Evolutionary conservation across 805 yeast genomes (phyloP), one percentile per base, ranked within the genome.

Genomic region (Debaryomyces castellii): DNA sequence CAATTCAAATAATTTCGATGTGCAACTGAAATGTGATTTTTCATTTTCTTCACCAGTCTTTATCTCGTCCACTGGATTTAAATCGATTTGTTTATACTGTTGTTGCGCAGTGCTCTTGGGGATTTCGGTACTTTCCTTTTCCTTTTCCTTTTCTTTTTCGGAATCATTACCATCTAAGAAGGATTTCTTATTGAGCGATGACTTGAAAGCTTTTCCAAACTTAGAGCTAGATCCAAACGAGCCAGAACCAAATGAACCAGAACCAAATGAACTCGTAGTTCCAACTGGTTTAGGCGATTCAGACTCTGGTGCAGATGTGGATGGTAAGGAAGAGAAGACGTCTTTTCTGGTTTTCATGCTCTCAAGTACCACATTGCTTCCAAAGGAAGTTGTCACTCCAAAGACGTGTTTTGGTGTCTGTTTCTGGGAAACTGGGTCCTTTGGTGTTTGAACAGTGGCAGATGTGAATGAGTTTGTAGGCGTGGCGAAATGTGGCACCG

Each of bases 11-110:
- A 94, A 69, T 59, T 91, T 89, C 3, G 95, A 89, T 40, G 85
- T 82, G 32, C 86, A 77, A 37, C 81, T 80, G 62, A 80, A 88
- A 6, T 84, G 59, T 0, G 87, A 79, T 27, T 72, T 73, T 61
- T 94, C 99, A 45, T 81, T 74, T 63, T 94, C 99, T 64, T 94
- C 99, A 1, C 98, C 99, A 0, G 98, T 89, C 47, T 81, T 76
- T 9, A 83, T 69, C 3, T 77, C 78, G 51, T 80, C 81, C 8
- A 59, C 62, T 55, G 77, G 81, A 40, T 76, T 76, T 38, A 85
- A 67, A 46, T 83, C 87, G 6, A 87, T 83, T 51, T 76, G 80
- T 55, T 75, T 76, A 57, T 76, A 81, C 61, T 56, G 74, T 49
- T 59, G 73, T 10, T 66, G 58, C 18, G 60, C 36, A 11, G 54